phyloP scores from a whole-genome alignment of 2,329 filamentous ascomycete genomes.

The Trichoderma polysporum region DNA sequence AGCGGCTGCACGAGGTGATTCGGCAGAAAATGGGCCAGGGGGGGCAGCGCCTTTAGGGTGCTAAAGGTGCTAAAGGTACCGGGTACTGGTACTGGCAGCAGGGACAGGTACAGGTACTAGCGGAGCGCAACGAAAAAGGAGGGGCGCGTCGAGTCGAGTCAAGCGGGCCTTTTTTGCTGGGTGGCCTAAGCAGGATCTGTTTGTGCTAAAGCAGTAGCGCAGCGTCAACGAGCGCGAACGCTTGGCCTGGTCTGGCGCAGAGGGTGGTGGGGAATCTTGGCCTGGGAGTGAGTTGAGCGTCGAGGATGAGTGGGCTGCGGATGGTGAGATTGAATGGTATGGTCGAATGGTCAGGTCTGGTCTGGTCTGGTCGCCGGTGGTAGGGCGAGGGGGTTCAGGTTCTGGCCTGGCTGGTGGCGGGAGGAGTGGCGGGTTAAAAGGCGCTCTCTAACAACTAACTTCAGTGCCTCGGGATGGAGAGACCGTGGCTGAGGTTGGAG shows the following conservation, averaged over 20 bases:
- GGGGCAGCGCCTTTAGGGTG: background rate
- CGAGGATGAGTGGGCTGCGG: background rate
- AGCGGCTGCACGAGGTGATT: conserved; percentile 24
- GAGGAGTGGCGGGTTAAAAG: background rate
- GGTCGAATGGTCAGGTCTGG: background rate
- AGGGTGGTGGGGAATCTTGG: background rate
- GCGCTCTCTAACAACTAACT: background rate
- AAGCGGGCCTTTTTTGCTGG: conserved; percentile 5
- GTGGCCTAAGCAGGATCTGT: conserved; percentile 9
- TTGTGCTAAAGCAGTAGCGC: background rate
- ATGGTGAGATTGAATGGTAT: conserved; percentile 9
- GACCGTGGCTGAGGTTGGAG: background rate
- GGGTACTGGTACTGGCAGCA: background rate
- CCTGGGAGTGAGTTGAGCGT: background rate
- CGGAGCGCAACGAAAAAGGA: background rate
- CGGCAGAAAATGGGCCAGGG: conserved; percentile 11
- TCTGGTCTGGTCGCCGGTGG: background rate
- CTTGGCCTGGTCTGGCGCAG: background rate
- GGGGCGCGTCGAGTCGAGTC: conserved; percentile 11
- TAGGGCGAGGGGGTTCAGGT: background rate
- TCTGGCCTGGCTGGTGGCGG: background rate
- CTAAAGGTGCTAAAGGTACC: background rate
- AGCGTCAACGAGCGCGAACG: no score
- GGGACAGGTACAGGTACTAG: conserved; percentile 1
- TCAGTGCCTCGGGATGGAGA: background rate